Conservation (phyloP, 345 rosid species). For the Arabis alpina region DNA sequence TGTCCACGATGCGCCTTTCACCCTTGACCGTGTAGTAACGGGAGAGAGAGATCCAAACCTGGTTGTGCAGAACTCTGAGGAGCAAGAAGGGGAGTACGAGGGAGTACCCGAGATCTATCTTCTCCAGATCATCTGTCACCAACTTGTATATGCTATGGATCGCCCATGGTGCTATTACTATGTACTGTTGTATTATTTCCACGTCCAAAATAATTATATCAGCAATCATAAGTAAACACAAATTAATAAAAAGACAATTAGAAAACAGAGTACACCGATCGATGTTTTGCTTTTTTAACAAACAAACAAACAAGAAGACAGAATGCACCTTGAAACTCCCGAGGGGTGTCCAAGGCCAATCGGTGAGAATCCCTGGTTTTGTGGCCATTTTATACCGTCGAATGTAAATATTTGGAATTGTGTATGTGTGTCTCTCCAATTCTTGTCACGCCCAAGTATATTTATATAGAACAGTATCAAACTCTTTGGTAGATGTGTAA, state of each 20-base stretch:
- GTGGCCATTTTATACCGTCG: slow-evolving; percentile 52
- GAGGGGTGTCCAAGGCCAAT: slow-evolving; percentile 63
- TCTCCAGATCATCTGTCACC: slow-evolving; percentile 32
- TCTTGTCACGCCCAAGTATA: slow-evolving; percentile 10
- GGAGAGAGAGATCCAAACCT: slow-evolving; percentile 62
- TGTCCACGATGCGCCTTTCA: slow-evolving; percentile 57
- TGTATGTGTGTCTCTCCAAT: slow-evolving; percentile 18
- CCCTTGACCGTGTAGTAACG: slow-evolving; percentile 59
- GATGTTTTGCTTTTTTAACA: no score
- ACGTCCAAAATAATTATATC: slow-evolving; percentile 15
- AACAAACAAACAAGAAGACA: neutral
- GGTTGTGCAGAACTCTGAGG: slow-evolving; percentile 56
- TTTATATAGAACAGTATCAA: slow-evolving; percentile 30
- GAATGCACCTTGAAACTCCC: slow-evolving; percentile 57
- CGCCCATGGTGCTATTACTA: slow-evolving; percentile 63
- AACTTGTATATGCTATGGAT: slow-evolving; percentile 50
- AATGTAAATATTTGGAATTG: slow-evolving; percentile 12
- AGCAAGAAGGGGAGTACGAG: slow-evolving; percentile 51
- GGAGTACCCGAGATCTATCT: slow-evolving; percentile 46
- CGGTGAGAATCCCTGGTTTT: slow-evolving; percentile 59
- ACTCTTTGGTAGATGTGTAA: slow-evolving; percentile 10
- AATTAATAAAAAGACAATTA: no score
- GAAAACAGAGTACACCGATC: no score
- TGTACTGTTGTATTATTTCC: slow-evolving; percentile 46
- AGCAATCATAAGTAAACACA: neutral